Percentiles rank a stretch among this genome's conserved stretches.
phyloP scores from a whole-genome alignment of 2,329 filamentous ascomycete genomes.

The Parastagonospora avenae region DNA sequence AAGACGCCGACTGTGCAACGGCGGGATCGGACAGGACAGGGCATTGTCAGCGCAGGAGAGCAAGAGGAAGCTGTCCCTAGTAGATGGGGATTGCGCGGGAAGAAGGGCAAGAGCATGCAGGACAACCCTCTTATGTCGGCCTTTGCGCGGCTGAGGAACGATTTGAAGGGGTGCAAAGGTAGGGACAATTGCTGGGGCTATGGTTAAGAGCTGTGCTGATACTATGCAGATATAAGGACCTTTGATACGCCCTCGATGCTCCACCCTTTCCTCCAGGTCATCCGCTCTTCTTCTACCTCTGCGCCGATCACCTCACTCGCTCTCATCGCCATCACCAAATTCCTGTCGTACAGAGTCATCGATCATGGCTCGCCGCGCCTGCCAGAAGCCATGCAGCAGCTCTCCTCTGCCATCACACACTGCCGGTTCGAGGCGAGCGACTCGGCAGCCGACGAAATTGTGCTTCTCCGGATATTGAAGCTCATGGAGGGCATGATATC shows the following conservation, averaged over 20 bases:
- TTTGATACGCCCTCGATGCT: constrained; percentile 91
- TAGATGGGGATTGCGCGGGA: constrained; percentile 90
- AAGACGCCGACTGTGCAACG: constrained; percentile 46
- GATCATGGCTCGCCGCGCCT: constrained; percentile 83
- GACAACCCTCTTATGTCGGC: constrained; percentile 96
- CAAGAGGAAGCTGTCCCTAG: constrained; percentile 70
- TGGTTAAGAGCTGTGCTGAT: constrained; percentile 25
- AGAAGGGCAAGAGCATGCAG: constrained; percentile 96
- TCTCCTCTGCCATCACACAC: constrained; percentile 94
- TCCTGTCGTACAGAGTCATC: constrained; percentile 93
- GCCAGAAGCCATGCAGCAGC: constrained; percentile 87
- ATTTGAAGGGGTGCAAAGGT: constrained; percentile 86
- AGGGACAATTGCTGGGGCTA: constrained; percentile 20
- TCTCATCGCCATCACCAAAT: constrained; percentile 91
- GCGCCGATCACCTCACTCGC: constrained; percentile 95
- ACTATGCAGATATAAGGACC: constrained; percentile 71
- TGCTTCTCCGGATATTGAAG: constrained; percentile 90
- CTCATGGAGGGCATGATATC: constrained; percentile 99
- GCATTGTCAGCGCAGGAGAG: constrained; percentile 42
- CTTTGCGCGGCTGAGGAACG: constrained; percentile 86
- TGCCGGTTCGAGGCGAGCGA: constrained; percentile 98
- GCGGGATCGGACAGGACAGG: constrained; percentile 42
- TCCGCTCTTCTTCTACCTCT: constrained; percentile 93
- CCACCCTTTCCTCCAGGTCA: constrained; percentile 94
- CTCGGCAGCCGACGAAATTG: constrained; percentile 91